Evolutionary conservation across 345 rosid genomes (phyloP).

Genomic region (Schrenkiella parvula): DNA sequence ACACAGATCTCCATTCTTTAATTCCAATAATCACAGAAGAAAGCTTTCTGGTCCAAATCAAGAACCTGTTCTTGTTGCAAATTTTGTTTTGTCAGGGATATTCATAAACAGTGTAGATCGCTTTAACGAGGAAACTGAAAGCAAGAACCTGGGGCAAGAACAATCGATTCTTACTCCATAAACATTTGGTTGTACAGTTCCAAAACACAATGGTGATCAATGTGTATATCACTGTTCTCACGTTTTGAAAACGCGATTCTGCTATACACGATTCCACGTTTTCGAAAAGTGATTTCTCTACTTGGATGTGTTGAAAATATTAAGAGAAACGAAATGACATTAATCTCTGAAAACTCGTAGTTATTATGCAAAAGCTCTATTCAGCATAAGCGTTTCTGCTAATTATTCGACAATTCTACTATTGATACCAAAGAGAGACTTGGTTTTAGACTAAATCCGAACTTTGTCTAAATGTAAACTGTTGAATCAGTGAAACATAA

Average conservation of each 20-base stretch:
- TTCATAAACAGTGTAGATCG: constrained; percentile 61
- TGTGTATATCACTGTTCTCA: not conserved
- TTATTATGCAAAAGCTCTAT: not conserved
- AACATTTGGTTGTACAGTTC: not conserved
- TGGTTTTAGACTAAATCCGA: not conserved
- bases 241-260: not conserved
- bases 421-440: not conserved
- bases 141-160: not conserved
- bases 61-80: not conserved
- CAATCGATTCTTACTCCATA: constrained; percentile 5
- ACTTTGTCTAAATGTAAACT: not conserved
- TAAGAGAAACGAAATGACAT: no score
- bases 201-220: not conserved
- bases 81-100: constrained; percentile 47
- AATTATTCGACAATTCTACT: no score
- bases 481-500: not conserved
- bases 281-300: not conserved
- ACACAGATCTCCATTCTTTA: not conserved
- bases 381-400: no score
- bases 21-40: not conserved
- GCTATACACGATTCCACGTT: not conserved
- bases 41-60: not conserved
- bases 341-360: no score
- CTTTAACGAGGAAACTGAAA: constrained; percentile 43
- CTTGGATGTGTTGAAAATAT: no score